phyloP scores from a whole-genome alignment of 495 filamentous ascomycete species.

The Penicillium atrosanguineum region DNA sequence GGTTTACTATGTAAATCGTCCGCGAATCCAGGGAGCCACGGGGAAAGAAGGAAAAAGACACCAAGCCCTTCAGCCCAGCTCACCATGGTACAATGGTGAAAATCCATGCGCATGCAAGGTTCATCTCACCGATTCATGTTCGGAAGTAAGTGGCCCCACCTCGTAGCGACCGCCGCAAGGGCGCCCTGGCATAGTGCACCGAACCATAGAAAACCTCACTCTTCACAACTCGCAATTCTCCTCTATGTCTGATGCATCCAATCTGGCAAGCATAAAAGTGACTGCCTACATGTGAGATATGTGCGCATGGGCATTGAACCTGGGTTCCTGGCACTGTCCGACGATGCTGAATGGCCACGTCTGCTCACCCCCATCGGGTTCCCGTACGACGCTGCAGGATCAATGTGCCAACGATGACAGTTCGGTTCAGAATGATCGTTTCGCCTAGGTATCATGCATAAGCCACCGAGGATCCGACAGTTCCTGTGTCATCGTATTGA shows the following conservation, averaged over 20 bases:
- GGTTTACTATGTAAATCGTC: too few relatives aligned
- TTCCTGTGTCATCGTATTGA: not conserved
- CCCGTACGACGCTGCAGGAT: not conserved
- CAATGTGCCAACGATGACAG: conserved; percentile 13
- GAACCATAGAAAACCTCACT: not conserved
- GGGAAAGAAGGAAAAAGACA: too few relatives aligned
- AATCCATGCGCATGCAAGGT: conserved; percentile 10
- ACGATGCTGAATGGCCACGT: conserved; percentile 3
- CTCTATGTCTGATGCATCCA: not conserved
- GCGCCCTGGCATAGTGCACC: conserved; percentile 9
- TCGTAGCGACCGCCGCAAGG: conserved; percentile 7
- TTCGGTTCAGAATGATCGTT: conserved; percentile 22
- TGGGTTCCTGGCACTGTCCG: conserved; percentile 3
- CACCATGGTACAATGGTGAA: not conserved
- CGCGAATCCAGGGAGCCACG: not conserved
- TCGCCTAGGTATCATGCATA: conserved; percentile 9
- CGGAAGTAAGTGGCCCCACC: not conserved
- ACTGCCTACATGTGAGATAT: conserved; percentile 27
- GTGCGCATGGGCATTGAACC: conserved; percentile 6
- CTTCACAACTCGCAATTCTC: not conserved
- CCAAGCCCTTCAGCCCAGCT: not conserved
- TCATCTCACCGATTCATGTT: conserved; percentile 7
- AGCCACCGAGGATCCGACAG: conserved; percentile 1
- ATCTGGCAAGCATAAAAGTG: conserved; percentile 7
- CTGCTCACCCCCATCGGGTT: not conserved